Evolutionary conservation across 345 rosid species (phyloP).

Genomic region (Moricandia moricandioides): DNA sequence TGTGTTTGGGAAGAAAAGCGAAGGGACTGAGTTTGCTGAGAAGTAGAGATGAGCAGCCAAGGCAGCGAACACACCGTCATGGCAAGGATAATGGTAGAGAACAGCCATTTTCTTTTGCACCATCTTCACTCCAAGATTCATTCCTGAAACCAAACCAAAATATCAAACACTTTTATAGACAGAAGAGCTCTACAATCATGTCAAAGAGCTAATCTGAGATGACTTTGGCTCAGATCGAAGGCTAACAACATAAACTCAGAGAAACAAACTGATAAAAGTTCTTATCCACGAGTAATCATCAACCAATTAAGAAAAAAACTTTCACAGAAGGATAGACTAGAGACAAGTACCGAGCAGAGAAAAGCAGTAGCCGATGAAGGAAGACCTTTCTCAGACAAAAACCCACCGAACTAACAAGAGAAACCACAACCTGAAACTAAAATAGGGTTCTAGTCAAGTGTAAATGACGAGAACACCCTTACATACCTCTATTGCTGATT

Average conservation of each 20-base stretch:
- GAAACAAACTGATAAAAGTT: too few species aligned
- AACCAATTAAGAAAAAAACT: neutral
- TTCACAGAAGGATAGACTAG: neutral
- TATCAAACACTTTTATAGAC: neutral
- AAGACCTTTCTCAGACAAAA: neutral
- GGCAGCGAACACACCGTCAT: slow-evolving; percentile 75
- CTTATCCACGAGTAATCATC: neutral
- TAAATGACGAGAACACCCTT: slow-evolving; percentile 27
- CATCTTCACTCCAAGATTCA: slow-evolving; percentile 32
- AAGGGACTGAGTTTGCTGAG: slow-evolving; percentile 48
- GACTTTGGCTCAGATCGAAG: neutral
- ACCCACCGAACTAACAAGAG: slow-evolving; percentile 2
- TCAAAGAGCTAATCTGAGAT: neutral
- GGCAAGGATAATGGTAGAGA: slow-evolving; percentile 77
- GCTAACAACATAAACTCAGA: neutral
- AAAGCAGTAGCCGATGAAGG: slow-evolving; percentile 12
- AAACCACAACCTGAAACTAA: neutral
- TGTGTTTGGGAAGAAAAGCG: slow-evolving; percentile 64
- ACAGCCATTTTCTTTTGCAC: slow-evolving; percentile 50
- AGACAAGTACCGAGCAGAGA: slow-evolving; percentile 16
- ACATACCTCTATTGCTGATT: neutral
- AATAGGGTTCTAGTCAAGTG: slow-evolving; percentile 13
- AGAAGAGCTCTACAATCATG: neutral
- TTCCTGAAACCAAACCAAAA: slow-evolving; percentile 9
- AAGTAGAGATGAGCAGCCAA: slow-evolving; percentile 71